Conservation (phyloP, 805 yeast genomes). For the Candida coquimbonensis region DNA sequence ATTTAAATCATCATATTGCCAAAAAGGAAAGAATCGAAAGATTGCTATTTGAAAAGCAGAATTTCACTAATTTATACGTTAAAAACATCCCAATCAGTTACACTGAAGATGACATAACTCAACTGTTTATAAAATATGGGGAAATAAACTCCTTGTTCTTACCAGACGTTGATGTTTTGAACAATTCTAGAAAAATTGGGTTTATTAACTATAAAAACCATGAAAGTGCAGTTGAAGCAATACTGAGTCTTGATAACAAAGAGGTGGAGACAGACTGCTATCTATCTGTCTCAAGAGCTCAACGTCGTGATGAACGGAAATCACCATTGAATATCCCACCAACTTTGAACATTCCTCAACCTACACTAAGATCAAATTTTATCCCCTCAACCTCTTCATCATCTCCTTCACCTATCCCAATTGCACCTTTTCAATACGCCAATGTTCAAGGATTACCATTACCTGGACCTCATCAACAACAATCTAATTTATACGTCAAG, state of each 20-base stretch:
- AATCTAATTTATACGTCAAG: conserved; percentile 63
- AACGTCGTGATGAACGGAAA: conserved; percentile 29
- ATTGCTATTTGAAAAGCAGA: conserved; percentile 35
- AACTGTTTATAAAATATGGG: conserved; percentile 41
- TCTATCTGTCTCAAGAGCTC: conserved; percentile 38
- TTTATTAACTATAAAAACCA: conserved; percentile 43
- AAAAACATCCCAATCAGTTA: conserved; percentile 36
- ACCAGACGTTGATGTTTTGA: conserved; percentile 32
- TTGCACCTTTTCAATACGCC: not conserved
- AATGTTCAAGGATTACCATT: conserved; percentile 21
- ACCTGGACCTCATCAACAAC: conserved; percentile 46
- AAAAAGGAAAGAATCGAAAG: conserved; percentile 48
- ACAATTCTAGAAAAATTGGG: conserved; percentile 29
- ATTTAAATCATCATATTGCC: conserved; percentile 55
- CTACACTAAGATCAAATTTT: not conserved
- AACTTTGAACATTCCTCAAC: not conserved
- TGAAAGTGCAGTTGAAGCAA: conserved; percentile 39
- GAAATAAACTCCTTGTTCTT: conserved; percentile 44
- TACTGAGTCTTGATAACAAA: conserved; percentile 39
- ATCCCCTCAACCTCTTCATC: not conserved
- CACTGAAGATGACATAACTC: conserved; percentile 30
- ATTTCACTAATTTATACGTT: conserved; percentile 46
- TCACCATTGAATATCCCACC: conserved; percentile 5
- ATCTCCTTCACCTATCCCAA: not conserved
- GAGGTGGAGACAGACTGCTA: conserved; percentile 27